Percentiles rank a stretch among this genome's conserved stretches.
Conservation (phyloP, 2,329 filamentous ascomycete species). For the Clarireedia monteithiana region DNA sequence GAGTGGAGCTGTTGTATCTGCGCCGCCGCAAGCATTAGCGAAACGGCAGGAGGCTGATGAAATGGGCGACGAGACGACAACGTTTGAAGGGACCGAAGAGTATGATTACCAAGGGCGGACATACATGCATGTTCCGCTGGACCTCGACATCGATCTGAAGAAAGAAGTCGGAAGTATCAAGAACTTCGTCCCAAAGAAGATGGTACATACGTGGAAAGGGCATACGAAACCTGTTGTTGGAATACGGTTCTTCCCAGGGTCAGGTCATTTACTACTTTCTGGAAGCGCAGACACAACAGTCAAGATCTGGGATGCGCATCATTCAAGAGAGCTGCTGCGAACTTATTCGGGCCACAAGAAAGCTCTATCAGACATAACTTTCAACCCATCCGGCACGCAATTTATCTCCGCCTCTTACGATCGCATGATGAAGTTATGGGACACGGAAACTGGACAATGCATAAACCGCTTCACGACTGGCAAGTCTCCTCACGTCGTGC, state of each 20-base stretch:
- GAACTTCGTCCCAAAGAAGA: constrained; percentile 92
- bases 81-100: constrained; percentile 76
- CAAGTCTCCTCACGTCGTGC: constrained; percentile 89
- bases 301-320: constrained; percentile 93
- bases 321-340: constrained; percentile 77
- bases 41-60: constrained; percentile 50
- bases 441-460: constrained; percentile 89
- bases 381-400: constrained; percentile 72
- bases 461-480: constrained; percentile 84
- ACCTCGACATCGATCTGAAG: constrained; percentile 75
- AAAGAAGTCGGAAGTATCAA: constrained; percentile 74
- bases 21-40: constrained; percentile 46
- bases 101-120: constrained; percentile 92
- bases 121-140: constrained; percentile 95
- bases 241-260: constrained; percentile 79
- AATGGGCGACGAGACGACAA: constrained; percentile 67
- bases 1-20: constrained; percentile 53
- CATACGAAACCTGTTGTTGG: constrained; percentile 81
- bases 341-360: constrained; percentile 90
- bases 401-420: constrained; percentile 93
- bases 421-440: constrained; percentile 95
- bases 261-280: constrained; percentile 82
- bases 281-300: constrained; percentile 86
- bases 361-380: constrained; percentile 81
- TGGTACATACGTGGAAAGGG: constrained; percentile 81